Base-by-base conservation (phyloP, 768 basidiomycete genomes). In the Termitomyces eurrhizus region DNA sequence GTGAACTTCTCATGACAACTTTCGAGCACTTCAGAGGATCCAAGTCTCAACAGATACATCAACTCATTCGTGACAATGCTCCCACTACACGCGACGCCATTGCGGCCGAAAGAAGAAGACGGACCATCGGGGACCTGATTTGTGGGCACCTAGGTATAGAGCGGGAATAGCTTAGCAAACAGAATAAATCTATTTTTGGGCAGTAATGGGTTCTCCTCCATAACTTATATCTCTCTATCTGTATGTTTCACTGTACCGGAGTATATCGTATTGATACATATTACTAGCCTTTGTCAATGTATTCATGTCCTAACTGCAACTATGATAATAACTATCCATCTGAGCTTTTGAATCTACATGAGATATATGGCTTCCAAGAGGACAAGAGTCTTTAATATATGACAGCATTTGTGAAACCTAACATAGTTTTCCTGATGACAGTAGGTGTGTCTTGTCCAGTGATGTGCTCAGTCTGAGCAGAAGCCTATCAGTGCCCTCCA, bases 41-140 rank as follows among this genome's bases (percentile, higher is more conserved):
- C 4, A 59, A 59, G 36, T 45, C 42, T 39, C 36, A 59, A n/a
- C 35, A 52, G 9, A 39, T 59, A 33, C 58, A 59, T 3, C 39
- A 59, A 26, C 9, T 52, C 41, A 41, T 59, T 35, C 58, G 51
- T 2, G 35, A 45, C 8, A 42, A 44, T 39, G 16, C 21, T 21
- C 42, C 58, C 24, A n/a, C 42, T 16, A 7, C 42, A 4, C 55
- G 41, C 29, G 44, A 56, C n/a, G 14, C 44, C 5, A 24, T 56
- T 26, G 35, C 32, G 21, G 18, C 21, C 14, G 55, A 33, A 46
- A 56, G 44, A 36, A 33, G 39, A 35, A 36, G 33, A 24, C 45
- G 21, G 14, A 35, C 24, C 9, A 46, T 56, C 18, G 55, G 45
- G 12, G 41, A 56, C 7, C 4, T 56, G 44, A 56, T 56, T 18